phyloP scores from a whole-genome alignment of 208 protist genomes.

The Trypanosoma scelopori region DNA sequence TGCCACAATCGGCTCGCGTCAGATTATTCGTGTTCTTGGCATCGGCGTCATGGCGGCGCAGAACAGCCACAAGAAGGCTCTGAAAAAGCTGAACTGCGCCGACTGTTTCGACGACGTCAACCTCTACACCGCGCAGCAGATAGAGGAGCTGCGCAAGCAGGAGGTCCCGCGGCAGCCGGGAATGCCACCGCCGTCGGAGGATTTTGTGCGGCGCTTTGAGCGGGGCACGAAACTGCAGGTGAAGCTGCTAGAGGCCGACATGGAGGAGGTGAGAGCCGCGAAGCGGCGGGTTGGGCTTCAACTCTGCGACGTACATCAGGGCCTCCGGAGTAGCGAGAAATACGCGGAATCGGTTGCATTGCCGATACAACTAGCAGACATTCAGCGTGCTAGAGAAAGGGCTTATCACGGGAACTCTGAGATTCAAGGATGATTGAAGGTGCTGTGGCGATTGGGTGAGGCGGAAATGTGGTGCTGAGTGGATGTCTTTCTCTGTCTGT shows the following conservation, averaged over 20 bases:
- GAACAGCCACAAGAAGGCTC: slow-evolving; percentile 67
- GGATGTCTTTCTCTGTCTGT: no score
- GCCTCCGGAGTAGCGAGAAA: slow-evolving; percentile 47
- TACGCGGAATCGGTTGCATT: slow-evolving; percentile 44
- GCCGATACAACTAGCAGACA: slow-evolving; percentile 49
- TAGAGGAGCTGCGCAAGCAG: slow-evolving; percentile 53
- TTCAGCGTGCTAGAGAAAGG: slow-evolving; percentile 32
- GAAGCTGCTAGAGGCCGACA: slow-evolving; percentile 67
- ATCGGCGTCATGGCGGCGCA: slow-evolving; percentile 68
- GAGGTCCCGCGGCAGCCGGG: slow-evolving; percentile 58
- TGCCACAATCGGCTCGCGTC: slow-evolving; percentile 41
- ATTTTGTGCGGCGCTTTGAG: slow-evolving; percentile 61
- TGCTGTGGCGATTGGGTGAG: no score
- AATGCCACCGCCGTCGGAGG: slow-evolving; percentile 70
- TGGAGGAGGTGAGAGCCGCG: slow-evolving; percentile 63
- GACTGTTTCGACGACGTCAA: slow-evolving; percentile 83
- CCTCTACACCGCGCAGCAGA: slow-evolving; percentile 54
- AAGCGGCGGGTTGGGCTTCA: slow-evolving; percentile 32
- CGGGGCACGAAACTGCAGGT: slow-evolving; percentile 51
- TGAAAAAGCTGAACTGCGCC: slow-evolving; percentile 53
- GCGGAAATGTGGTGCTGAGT: no score
- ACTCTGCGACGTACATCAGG: slow-evolving; percentile 61
- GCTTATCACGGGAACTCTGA: not conserved
- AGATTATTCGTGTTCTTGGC: slow-evolving; percentile 55
- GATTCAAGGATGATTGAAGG: no score